A percentile compares a stretch with the other conserved stretches of the same genome.
Evolutionary conservation across 164 flowering plant species (phyloP).

Genomic region (Vitis rupestris): DNA sequence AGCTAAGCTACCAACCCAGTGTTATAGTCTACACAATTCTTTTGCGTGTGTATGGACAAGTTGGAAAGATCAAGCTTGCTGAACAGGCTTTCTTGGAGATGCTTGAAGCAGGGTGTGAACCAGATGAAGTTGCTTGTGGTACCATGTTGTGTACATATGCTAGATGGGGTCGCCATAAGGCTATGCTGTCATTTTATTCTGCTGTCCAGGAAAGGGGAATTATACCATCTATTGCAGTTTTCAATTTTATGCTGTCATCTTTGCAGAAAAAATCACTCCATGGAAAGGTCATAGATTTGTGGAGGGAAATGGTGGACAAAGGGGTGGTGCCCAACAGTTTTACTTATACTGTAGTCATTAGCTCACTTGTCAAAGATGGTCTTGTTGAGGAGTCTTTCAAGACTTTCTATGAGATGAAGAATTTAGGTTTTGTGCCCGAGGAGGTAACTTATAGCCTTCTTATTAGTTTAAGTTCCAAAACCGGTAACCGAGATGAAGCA

Average conservation of each 20-base stretch:
- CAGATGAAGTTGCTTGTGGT: constrained; percentile 97
- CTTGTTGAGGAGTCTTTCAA: constrained; percentile 59
- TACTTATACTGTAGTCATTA: constrained; percentile 72
- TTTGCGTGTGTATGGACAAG: constrained; percentile 83
- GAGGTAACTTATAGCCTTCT: constrained; percentile 83
- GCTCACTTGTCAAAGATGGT: constrained; percentile 68
- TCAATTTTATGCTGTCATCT: constrained; percentile 92
- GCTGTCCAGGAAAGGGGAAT: constrained; percentile 71
- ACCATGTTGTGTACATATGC: constrained; percentile 96
- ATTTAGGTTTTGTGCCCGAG: constrained; percentile 56
- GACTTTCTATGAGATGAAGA: constrained; percentile 69
- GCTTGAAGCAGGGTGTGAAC: constrained; percentile 96
- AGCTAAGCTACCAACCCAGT: constrained; percentile 82
- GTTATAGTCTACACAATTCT: constrained; percentile 80
- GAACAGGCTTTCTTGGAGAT: constrained; percentile 91
- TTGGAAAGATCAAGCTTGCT: constrained; percentile 86
- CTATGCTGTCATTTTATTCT: constrained; percentile 83
- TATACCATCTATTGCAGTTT: constrained; percentile 59
- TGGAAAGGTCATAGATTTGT: constrained; percentile 54
- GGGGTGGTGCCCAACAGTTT: constrained; percentile 64
- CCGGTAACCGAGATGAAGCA: constrained; percentile 46
- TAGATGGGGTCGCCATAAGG: constrained; percentile 89
- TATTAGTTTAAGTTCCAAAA: constrained; percentile 52
- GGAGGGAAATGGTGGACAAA: constrained; percentile 60
- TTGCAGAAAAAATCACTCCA: constrained; percentile 86